Conservation (phyloP, 345 rosid species). For the Dimocarpus longan region DNA sequence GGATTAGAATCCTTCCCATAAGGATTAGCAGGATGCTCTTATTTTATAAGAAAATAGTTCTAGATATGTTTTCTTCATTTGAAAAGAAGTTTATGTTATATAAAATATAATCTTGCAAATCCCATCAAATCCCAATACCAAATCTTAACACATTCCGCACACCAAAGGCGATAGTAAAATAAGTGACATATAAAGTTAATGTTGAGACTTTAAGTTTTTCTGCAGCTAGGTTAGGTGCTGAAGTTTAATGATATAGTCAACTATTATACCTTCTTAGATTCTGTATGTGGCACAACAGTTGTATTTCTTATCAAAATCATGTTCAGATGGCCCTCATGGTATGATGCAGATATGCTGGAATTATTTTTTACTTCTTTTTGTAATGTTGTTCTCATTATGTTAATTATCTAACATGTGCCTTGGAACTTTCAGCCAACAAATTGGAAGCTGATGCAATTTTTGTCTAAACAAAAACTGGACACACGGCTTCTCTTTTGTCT, state of each 20-base stretch:
- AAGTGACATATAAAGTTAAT: background rate
- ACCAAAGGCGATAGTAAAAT: background rate
- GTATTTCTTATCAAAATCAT: background rate
- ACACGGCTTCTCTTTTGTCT: slow-evolving; percentile 32
- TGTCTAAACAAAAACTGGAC: slow-evolving; percentile 32
- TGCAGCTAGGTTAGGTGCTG: background rate
- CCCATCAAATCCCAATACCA: background rate
- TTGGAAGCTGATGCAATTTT: slow-evolving; percentile 32
- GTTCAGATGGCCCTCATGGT: background rate
- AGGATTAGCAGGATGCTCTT: too few relatives aligned
- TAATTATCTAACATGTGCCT: background rate
- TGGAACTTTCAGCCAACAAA: slow-evolving; percentile 35
- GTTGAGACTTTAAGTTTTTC: background rate
- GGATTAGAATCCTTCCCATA: background rate
- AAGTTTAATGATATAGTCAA: background rate
- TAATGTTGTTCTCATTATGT: background rate
- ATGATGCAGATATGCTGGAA: background rate
- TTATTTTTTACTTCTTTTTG: background rate
- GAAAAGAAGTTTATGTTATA: too few relatives aligned
- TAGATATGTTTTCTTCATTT: too few relatives aligned
- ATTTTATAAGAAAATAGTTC: too few relatives aligned
- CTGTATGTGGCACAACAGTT: background rate
- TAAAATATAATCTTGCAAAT: too few relatives aligned
- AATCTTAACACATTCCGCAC: background rate
- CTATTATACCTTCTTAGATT: background rate